These are phyloP conservation scores for Leccinellum rugosiceps DNA, from an alignment of 768 basidiomycete species.

Conservation along the genomic window DNA sequence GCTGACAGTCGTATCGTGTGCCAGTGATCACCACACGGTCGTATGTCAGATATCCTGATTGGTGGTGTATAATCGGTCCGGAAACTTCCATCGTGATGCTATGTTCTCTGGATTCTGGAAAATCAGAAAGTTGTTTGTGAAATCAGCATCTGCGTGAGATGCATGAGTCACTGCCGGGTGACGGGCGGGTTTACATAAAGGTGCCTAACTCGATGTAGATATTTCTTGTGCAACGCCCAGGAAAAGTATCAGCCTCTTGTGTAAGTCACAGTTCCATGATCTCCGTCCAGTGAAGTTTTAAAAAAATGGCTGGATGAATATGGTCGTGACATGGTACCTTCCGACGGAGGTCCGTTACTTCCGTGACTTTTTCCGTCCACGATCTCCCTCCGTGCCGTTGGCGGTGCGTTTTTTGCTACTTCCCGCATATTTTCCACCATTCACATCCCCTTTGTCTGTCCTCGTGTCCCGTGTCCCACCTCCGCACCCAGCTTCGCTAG, in stretches of 20 bases:
- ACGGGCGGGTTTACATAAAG: not conserved
- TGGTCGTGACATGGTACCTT: not conserved
- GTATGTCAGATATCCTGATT: not conserved
- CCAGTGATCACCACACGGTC: too few species aligned
- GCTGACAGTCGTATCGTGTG: not conserved
- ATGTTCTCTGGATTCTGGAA: conserved; percentile 1
- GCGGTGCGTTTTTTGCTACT: conserved; percentile 17
- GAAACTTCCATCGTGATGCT: not conserved
- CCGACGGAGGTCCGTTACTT: conserved; percentile 2
- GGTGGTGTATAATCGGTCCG: not conserved
- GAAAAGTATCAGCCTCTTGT: not conserved
- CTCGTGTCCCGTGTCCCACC: conserved; percentile 1
- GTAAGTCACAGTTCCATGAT: not conserved
- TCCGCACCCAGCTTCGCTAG: not conserved
- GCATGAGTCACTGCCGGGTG: too few species aligned
- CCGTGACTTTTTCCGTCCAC: conserved; percentile 20
- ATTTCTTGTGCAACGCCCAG: not conserved
- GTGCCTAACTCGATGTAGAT: not conserved
- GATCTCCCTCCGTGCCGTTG: conserved; percentile 1
- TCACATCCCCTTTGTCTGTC: not conserved
- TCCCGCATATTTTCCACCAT: not conserved
- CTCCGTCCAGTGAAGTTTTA: not conserved
- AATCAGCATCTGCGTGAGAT: not conserved
- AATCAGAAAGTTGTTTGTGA: not conserved
- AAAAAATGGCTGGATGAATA: not conserved